Base-by-base conservation (phyloP, 306 rosid species). In the Fagus crenata region DNA sequence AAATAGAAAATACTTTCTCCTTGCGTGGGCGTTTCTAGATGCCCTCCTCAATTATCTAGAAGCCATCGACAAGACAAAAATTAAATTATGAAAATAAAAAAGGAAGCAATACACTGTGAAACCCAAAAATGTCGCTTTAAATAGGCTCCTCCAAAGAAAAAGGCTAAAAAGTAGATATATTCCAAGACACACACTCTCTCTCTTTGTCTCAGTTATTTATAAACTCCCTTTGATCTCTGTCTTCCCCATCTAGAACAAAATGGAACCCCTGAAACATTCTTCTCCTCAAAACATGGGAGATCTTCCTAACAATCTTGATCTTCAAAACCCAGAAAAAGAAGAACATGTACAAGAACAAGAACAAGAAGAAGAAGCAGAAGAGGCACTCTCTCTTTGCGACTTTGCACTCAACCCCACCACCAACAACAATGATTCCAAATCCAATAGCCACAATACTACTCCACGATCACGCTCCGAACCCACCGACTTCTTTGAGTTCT, bases 41-140 rank as follows among this genome's bases (percentile, higher is more conserved):
- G 74, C 87, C 72, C 78, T 40, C 71, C 72, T 31, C 75, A 28
- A 4, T 76, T 78, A 13, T 83, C 84, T 78, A 79, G 87, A 89
- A 79, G 65, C 77, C 82, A 81, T 83, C n/a, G n/a, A 58, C 78
- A 73, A 8, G 36, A 31, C 35, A 7, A 28, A 11, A n/a, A 54
- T 54, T n/a, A n/a, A 18, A 1, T 0, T 46, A 42, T 7, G 9
- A 7, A 53, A 15, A 14, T 0, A 49, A 32, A 9, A 17, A 6
- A 13, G 6, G 1, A 51, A 53, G 5, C 2, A 67, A 28, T 7
- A 2, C 35, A 7, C 49, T 1, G 15, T 40, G 56, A 54, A 64
- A 5, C 9, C 61, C 71, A 74, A 58, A 70, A 77, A 49, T 75
- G 6, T 70, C 83, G 56, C 82, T 80, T 70, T 63, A 18, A 5